phyloP scores from a whole-genome alignment of 2,329 filamentous ascomycete genomes.

The Raffaelea ambrosiae region DNA sequence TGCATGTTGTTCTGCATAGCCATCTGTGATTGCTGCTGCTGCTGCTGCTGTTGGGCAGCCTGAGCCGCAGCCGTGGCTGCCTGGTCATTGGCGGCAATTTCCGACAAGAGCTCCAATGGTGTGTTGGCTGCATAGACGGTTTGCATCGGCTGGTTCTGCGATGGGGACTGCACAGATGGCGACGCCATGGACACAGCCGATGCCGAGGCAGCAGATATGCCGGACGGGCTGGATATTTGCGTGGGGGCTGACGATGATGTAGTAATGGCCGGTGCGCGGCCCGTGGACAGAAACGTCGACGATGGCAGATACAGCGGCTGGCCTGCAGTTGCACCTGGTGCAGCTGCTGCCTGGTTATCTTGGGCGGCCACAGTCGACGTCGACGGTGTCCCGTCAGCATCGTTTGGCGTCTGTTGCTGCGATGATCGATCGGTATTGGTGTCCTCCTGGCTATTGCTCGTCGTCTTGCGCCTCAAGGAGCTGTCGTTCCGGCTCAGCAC shows the following conservation, averaged over 20 bases:
- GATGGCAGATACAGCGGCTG: slow-evolving; percentile 1
- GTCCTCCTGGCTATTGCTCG: too few species aligned
- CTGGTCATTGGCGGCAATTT: slow-evolving; percentile 41
- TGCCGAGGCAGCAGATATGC: neutral
- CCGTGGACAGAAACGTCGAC: neutral
- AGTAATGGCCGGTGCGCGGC: neutral
- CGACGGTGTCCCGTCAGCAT: too few species aligned
- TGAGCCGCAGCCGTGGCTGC: slow-evolving; percentile 11
- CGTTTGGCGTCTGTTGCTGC: too few species aligned
- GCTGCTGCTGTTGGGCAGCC: too few species aligned
- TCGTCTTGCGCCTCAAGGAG: too few species aligned
- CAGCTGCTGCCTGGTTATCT: too few species aligned
- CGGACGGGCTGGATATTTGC: neutral
- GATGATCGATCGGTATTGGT: too few species aligned
- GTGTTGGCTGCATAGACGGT: slow-evolving; percentile 31
- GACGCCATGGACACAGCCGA: neutral
- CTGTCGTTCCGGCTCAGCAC: too few species aligned
- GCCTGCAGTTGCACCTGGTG: neutral
- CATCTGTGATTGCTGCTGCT: too few species aligned
- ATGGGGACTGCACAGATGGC: slow-evolving; percentile 1
- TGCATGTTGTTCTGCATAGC: slow-evolving; percentile 6
- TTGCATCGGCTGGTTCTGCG: slow-evolving; percentile 12
- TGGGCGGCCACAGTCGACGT: too few species aligned
- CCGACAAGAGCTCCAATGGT: slow-evolving; percentile 47
- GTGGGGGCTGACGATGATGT: neutral